phyloP scores from a whole-genome alignment of 2,329 filamentous ascomycete species.

The Cladophialophora immunda region DNA sequence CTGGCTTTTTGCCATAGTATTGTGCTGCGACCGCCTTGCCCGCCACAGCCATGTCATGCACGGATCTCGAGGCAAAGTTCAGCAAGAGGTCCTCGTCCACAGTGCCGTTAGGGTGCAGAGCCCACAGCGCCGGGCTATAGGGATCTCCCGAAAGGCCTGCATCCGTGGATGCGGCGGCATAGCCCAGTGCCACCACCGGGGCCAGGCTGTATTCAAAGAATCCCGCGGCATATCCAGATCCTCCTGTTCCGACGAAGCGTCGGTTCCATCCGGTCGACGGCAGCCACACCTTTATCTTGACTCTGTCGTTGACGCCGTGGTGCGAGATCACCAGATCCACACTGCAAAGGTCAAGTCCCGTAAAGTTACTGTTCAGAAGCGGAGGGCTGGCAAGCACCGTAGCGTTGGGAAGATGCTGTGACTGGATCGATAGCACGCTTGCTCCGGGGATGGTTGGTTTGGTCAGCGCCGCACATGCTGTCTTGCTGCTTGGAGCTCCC shows the following conservation, averaged over 20 bases:
- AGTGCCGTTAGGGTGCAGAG: conserved; percentile 40
- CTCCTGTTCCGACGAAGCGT: conserved; percentile 51
- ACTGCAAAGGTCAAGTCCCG: conserved; percentile 24
- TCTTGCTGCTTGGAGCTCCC: not conserved
- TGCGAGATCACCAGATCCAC: conserved; percentile 43
- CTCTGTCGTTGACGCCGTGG: conserved; percentile 16
- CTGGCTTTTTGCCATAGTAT: conserved; percentile 28
- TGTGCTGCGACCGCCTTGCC: conserved; percentile 29
- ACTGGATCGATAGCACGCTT: conserved; percentile 11
- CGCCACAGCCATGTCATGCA: conserved; percentile 48
- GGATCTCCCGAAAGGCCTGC: conserved; percentile 23
- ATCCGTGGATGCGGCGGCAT: conserved; percentile 40
- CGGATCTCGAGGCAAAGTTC: conserved; percentile 46
- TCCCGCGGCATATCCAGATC: conserved; percentile 44
- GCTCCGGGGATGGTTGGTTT: conserved; percentile 13
- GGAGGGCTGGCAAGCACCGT: conserved; percentile 14
- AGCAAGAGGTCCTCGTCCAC: conserved; percentile 46
- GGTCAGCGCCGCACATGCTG: not conserved
- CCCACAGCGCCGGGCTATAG: conserved; percentile 16
- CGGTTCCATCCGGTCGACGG: conserved; percentile 49
- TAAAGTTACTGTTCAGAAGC: conserved; percentile 14
- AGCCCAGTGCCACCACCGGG: conserved; percentile 26
- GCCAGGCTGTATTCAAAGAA: conserved; percentile 26
- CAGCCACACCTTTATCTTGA: conserved; percentile 51
- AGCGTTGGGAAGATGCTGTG: conserved; percentile 9